phyloP scores from a whole-genome alignment of 352 stramenopile species.

The Phytopythium helicoides region DNA sequence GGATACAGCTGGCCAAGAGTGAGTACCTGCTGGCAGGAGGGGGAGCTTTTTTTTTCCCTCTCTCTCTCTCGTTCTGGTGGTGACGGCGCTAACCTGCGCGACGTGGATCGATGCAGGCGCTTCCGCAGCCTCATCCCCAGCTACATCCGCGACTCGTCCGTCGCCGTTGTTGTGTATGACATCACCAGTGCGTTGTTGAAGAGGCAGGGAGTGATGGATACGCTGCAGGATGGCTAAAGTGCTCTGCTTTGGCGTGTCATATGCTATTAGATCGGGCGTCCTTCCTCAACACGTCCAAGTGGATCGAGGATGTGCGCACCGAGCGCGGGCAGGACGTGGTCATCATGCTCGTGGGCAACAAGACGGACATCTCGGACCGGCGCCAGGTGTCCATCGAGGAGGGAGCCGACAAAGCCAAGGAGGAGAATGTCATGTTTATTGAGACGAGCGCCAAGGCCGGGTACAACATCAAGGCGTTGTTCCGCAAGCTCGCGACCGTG shows the following conservation, averaged over 20 bases:
- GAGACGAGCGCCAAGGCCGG: conserved; percentile 98
- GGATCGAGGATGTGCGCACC: conserved; percentile 98
- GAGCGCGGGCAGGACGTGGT: conserved; percentile 98
- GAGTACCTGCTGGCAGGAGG: too few relatives aligned
- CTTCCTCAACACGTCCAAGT: conserved; percentile 99
- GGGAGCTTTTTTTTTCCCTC: conserved; percentile 7
- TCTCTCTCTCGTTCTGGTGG: too few relatives aligned
- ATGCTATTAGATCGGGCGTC: conserved; percentile 85
- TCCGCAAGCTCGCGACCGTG: conserved; percentile 97
- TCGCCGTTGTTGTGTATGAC: conserved; percentile 99
- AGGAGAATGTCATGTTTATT: conserved; percentile 99
- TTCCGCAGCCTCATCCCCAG: conserved; percentile 95
- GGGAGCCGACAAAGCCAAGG: conserved; percentile 96
- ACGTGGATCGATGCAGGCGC: conserved; percentile 34
- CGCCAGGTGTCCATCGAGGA: conserved; percentile 97
- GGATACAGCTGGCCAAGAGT: conserved; percentile 98
- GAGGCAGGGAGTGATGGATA: too few relatives aligned
- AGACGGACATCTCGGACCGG: conserved; percentile 98
- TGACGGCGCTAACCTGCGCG: conserved; percentile 5
- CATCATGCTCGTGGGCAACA: conserved; percentile 99
- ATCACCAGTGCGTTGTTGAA: conserved; percentile 90
- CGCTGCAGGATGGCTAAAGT: too few relatives aligned
- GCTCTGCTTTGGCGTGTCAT: not conserved
- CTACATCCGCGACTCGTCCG: conserved; percentile 98
- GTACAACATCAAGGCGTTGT: conserved; percentile 99